Percentiles rank a stretch among this genome's conserved stretches.
Conservation (phyloP, 306 rosid genomes). For the Delonix regia region DNA sequence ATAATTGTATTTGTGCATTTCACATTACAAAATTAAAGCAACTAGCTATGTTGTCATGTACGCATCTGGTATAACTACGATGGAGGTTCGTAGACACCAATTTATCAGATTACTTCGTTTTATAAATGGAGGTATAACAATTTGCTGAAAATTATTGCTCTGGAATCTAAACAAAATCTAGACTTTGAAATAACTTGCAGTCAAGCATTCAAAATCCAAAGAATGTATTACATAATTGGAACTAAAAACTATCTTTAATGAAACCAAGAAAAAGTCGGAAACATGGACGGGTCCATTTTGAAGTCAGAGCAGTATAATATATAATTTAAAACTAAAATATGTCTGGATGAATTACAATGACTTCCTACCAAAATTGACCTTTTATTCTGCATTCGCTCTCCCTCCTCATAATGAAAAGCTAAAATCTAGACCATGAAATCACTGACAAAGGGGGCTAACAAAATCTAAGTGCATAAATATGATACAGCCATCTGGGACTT, state of each 20-base stretch:
- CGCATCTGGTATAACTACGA: neutral
- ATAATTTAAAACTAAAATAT: neutral
- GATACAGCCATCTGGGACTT: slow-evolving; percentile 2
- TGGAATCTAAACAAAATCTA: neutral
- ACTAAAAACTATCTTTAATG: neutral
- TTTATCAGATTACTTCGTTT: neutral
- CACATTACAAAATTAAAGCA: neutral
- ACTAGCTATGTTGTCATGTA: neutral
- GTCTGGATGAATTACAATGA: neutral
- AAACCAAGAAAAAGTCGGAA: neutral
- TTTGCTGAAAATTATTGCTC: neutral
- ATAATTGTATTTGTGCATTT: neutral
- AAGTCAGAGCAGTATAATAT: neutral
- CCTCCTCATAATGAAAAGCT: neutral
- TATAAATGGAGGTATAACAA: neutral
- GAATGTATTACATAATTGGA: neutral
- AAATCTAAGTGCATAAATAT: slow-evolving; percentile 32
- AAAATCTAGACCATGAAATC: neutral
- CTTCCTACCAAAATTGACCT: slow-evolving; percentile 9
- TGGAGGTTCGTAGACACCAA: neutral
- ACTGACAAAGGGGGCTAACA: neutral
- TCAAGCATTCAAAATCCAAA: neutral
- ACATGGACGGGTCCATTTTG: neutral
- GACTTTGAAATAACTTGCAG: neutral
- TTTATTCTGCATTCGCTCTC: slow-evolving; percentile 1